These are phyloP conservation scores for Lycium ferocissimum DNA, from an alignment of 257 asterid genomes.

Conservation along the genomic window DNA sequence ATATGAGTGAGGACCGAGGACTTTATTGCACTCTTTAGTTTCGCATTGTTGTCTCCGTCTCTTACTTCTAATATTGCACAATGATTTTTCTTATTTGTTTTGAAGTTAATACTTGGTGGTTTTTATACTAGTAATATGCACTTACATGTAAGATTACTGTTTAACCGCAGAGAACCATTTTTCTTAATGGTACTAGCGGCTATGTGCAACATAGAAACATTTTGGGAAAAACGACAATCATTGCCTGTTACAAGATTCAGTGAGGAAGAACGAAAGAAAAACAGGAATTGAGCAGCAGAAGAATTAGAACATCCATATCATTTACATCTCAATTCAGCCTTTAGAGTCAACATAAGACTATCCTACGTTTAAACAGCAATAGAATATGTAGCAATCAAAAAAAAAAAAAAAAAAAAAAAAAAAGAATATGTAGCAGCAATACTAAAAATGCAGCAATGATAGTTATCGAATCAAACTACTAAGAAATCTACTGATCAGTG, in stretches of 20 bases:
- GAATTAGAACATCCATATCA: not conserved
- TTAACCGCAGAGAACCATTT: not conserved
- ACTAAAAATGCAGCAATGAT: not conserved
- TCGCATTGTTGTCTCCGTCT: not conserved
- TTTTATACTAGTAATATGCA: not conserved
- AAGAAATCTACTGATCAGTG: constrained; percentile 5
- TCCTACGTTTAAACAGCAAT: not conserved
- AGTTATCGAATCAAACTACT: not conserved
- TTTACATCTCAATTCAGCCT: not conserved
- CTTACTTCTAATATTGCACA: not conserved
- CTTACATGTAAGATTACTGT: not conserved
- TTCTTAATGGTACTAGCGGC: not conserved
- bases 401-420: too few species aligned
- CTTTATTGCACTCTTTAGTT: not conserved
- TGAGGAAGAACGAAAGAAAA: not conserved
- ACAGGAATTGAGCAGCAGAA: not conserved
- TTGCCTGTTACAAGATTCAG: not conserved
- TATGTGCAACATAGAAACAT: not conserved
- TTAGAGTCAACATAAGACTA: not conserved
- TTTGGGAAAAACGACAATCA: not conserved
- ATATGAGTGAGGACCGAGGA: not conserved
- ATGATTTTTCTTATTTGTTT: not conserved
- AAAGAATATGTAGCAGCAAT: not conserved
- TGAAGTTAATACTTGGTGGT: not conserved
- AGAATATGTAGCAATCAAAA: not conserved